Percentiles rank a stretch among this genome's conserved stretches.
These are phyloP conservation scores for Retiboletus flavoniger DNA, from an alignment of 1,284 basidiomycete species.

Conservation along the genomic window DNA sequence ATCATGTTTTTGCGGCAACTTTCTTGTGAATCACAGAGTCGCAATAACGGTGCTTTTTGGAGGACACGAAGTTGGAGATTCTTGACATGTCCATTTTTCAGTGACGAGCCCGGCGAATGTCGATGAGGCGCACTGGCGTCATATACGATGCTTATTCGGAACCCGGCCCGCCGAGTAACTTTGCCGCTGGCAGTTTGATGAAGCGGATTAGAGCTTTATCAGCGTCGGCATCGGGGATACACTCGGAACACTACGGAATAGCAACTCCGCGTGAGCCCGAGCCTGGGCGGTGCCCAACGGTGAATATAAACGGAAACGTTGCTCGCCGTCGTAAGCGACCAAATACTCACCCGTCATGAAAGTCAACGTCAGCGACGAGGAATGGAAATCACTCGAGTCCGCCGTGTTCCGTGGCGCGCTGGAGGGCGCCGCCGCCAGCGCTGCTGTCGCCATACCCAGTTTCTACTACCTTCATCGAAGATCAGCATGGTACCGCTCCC, in stretches of 20 bases:
- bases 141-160: not conserved
- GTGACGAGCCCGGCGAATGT: too few species aligned
- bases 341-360: conserved; percentile 29
- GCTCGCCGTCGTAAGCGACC: too few species aligned
- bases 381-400: conserved; percentile 52
- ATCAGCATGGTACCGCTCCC: conserved; percentile 63
- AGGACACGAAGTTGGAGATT: too few species aligned
- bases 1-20: not conserved
- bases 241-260: conserved; percentile 8
- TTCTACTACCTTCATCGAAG: conserved; percentile 58
- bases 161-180: not conserved
- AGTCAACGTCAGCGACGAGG: conserved; percentile 45
- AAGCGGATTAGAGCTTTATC: not conserved
- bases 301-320: conserved; percentile 2
- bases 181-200: too few species aligned
- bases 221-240: not conserved
- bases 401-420: conserved; percentile 60
- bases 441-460: conserved; percentile 52
- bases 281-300: not conserved
- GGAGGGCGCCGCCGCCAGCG: conserved; percentile 59
- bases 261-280: not conserved
- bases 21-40: not conserved
- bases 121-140: too few species aligned
- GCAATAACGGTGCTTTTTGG: not conserved
- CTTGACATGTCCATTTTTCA: too few species aligned